phyloP scores from a whole-genome alignment of 805 yeast genomes.

The Myxozyma melibiosi region DNA sequence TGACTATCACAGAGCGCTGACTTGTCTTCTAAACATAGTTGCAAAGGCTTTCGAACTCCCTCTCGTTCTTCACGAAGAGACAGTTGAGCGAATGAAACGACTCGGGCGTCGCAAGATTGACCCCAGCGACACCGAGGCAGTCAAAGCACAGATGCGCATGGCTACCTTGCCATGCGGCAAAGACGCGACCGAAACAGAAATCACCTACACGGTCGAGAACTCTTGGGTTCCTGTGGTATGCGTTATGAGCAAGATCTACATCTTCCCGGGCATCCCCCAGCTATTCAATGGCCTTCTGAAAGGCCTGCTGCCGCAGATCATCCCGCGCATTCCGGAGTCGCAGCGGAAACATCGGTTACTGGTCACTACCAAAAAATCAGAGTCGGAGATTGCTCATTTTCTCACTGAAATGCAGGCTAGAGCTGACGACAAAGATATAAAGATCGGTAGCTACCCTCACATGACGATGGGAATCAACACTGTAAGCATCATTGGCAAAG shows the following conservation, averaged over 20 bases:
- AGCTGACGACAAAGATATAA: conserved; percentile 49
- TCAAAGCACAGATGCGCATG: conserved; percentile 71
- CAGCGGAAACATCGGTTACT: conserved; percentile 49
- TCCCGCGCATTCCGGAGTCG: conserved; percentile 46
- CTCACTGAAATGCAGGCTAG: conserved; percentile 55
- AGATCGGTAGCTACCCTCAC: conserved; percentile 87
- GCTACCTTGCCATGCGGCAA: conserved; percentile 67
- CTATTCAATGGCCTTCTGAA: conserved; percentile 60
- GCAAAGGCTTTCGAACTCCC: conserved; percentile 63
- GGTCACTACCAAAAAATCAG: conserved; percentile 63
- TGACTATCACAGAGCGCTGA: too few relatives aligned
- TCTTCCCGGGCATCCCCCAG: conserved; percentile 84
- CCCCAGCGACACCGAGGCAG: conserved; percentile 48
- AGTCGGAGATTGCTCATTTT: conserved; percentile 69
- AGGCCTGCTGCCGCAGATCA: conserved; percentile 47
- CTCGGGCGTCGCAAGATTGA: conserved; percentile 44
- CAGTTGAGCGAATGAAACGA: conserved; percentile 61
- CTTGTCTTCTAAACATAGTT: too few relatives aligned
- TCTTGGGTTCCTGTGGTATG: conserved; percentile 86
- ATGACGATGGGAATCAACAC: conserved; percentile 64
- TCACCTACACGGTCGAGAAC: conserved; percentile 50
- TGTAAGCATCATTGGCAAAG: conserved; percentile 70
- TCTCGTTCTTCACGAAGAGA: conserved; percentile 55
- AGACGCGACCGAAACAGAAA: conserved; percentile 34
- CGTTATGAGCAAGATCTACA: conserved; percentile 62